Evolutionary conservation across 345 rosid genomes (phyloP), one percentile per base, ranked within the genome.

Genomic region (Arabis alpina): DNA sequence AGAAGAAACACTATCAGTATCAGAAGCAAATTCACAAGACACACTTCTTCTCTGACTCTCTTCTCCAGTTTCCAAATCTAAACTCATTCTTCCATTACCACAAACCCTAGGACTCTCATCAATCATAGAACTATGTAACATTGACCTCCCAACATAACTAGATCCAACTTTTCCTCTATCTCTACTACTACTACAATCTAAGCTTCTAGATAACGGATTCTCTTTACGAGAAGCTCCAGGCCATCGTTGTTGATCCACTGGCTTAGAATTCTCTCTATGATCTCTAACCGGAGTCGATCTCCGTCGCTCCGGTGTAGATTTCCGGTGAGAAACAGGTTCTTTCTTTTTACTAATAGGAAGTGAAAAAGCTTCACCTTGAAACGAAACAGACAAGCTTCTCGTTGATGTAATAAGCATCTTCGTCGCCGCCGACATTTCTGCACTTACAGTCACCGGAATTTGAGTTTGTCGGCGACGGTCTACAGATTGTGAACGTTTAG

Each of bases 301-400:
- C 68, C 89, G 80, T 69, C 89, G 81, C 83, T 92, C 98, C 24
- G 93, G 95, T 7, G 96, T 90, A 42, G 84, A 81, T 84, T 83
- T 90, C 74, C 88, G 82, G 39, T 65, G 61, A 76, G 75, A 41
- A 68, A 64, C 79, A 11, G 89, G 92, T 39, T 89, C 87, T 68
- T 87, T 95, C 73, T 87, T 84, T 70, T 89, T 92, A 64, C 92
- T 88, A 36, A 84, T 88, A 51, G 80, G 88, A 62, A 80, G 80
- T 53, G 98, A 77, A 76, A 86, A 88, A 40, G 94, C 90, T 61
- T 83, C 96, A 2, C 99, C 98, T 81, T 90, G 99, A 85, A 92
- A 95, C 40, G 99, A 92, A 54, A 90, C 97, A n/a, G 97, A 87
- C 70, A 92, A 72, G 75, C 96, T 92, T 80, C 96, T 86, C 40